Conservation (phyloP, 306 rosid genomes). For the Prunus mongolica region DNA sequence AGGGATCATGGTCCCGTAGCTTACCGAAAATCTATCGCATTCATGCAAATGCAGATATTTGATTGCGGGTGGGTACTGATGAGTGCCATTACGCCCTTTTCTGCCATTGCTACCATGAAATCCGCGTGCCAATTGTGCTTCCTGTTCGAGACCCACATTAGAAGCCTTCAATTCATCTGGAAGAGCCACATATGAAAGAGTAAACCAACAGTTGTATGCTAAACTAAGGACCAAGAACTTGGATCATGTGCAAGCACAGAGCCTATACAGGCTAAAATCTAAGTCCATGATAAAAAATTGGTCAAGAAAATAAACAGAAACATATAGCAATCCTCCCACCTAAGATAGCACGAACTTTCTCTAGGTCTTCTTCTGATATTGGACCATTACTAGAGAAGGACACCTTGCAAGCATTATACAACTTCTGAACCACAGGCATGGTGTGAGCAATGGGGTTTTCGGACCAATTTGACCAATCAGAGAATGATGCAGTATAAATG, state of each 20-base stretch:
- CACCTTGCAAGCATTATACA: neutral
- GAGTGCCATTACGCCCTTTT: slow-evolving; percentile 55
- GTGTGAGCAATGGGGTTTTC: neutral
- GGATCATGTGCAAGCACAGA: neutral
- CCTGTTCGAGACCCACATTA: slow-evolving; percentile 89
- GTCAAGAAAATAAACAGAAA: neutral
- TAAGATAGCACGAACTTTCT: neutral
- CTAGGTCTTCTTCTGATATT: neutral
- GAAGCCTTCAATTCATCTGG: slow-evolving; percentile 86
- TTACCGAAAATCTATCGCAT: slow-evolving; percentile 76
- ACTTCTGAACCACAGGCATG: neutral
- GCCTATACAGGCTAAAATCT: neutral
- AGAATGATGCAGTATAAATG: neutral
- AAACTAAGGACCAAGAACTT: neutral
- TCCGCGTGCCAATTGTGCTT: slow-evolving; percentile 69
- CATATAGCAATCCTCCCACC: neutral
- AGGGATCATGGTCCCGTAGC: slow-evolving; percentile 10
- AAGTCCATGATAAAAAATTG: neutral
- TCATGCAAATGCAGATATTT: slow-evolving; percentile 81
- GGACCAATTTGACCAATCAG: neutral
- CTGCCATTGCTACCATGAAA: slow-evolving; percentile 12
- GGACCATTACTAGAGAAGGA: neutral
- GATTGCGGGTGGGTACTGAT: slow-evolving; percentile 57
- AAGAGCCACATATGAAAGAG: slow-evolving; percentile 20
- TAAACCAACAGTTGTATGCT: neutral